Conservation (phyloP, 2,329 filamentous ascomycete genomes). For the Sporothrix pallida region DNA sequence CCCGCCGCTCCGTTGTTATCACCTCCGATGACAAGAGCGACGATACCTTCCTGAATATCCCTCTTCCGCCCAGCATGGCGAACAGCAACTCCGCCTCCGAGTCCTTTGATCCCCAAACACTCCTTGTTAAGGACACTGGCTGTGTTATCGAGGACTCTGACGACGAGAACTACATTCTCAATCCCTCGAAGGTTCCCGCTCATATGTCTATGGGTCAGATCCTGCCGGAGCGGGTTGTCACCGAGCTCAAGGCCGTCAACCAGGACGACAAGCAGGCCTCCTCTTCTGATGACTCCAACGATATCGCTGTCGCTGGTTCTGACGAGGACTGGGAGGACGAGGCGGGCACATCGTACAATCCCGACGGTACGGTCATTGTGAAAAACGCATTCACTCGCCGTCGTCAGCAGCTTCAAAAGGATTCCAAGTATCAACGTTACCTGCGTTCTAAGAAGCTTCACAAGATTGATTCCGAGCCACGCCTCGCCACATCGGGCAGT, state of each 20-base stretch:
- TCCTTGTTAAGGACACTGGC: no score
- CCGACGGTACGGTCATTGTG: background rate
- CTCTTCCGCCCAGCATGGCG: no score
- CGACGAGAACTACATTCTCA: background rate
- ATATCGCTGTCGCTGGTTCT: background rate
- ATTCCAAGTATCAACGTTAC: background rate
- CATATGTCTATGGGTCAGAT: no score
- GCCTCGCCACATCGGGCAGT: background rate
- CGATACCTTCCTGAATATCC: no score
- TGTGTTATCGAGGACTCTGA: background rate
- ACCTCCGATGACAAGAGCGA: no score
- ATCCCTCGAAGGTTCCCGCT: no score
- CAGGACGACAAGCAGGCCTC: no score
- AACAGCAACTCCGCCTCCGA: background rate
- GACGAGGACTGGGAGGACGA: constrained; percentile 30
- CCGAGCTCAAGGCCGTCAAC: no score
- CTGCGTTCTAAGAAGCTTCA: background rate
- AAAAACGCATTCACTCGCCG: background rate
- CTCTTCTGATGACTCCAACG: no score
- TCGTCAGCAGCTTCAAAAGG: background rate
- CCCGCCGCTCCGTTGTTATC: background rate
- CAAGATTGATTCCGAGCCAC: no score
- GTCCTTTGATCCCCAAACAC: no score
- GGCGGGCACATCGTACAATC: background rate
- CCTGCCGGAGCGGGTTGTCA: no score